Evolutionary conservation across 108 stramenopile genomes (phyloP), one percentile per base, ranked within the genome.

Genomic region (Cylindrotheca fusiformis): DNA sequence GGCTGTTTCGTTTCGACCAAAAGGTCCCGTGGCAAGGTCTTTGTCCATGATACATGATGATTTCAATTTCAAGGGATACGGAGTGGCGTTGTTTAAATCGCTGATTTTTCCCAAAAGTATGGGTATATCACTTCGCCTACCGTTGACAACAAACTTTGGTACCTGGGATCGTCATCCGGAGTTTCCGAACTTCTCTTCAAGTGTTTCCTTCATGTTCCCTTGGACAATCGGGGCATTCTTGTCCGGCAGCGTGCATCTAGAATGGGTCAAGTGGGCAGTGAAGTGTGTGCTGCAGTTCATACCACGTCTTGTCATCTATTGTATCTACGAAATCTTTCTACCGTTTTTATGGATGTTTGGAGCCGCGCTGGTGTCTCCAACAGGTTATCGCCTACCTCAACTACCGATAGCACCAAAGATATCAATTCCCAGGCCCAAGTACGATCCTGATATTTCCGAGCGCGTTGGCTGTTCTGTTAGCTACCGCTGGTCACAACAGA

Each of bases 61-160:
- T 47, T 91, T 63, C 58, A 88, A 82, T 48, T 91, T 88, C 65
- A 88, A 88, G 68, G 90, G 90, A 8, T 82, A 82, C n/a, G 82
- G 84, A 1, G 64, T 76, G 52, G 57, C 73, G 8, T 62, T 91
- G 19, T 80, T 74, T 66, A 91, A 91, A 68, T 84, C 84, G 17
- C 59, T 91, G 0, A n/a, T 85, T 8, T 72, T 66, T 24, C 58
- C 58, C 23, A 45, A 63, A 48, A 72, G 76, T 26, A 54, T 80
- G 50, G 90, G 90, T 12, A 51, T 84, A 1, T 64, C 82, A 0
- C 50, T 91, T 56, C 72, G 90, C 6, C 8, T 88, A 5, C 90
- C 90, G 0, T 52, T 91, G 2, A 80, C 85, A 0, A 59, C 63
- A 26, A 86, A 88, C 41, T 82, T 88, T 56, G 79, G 80, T 30